phyloP scores from a whole-genome alignment of 768 basidiomycete genomes.

The Agrocybe chaxingu region DNA sequence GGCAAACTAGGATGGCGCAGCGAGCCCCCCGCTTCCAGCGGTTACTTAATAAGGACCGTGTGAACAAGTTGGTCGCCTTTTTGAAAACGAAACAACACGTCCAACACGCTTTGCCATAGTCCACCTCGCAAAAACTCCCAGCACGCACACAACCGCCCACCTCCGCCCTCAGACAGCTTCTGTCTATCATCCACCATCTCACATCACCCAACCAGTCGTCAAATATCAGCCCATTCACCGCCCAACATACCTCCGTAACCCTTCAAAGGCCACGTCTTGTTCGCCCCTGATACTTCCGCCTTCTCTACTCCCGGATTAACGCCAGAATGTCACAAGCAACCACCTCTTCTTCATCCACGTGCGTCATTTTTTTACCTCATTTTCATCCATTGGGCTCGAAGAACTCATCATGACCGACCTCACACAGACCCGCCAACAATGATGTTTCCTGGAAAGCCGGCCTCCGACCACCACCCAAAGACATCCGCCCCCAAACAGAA shows the following conservation, averaged over 20 bases:
- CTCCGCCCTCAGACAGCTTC: neutral
- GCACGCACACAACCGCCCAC: neutral
- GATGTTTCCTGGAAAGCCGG: conserved; percentile 67
- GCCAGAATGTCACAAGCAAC: conserved; percentile 22
- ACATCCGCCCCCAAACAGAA: conserved; percentile 92
- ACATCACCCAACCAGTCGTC: neutral
- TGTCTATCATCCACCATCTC: neutral
- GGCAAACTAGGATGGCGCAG: too few relatives aligned
- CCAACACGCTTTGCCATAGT: neutral
- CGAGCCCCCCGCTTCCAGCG: too few relatives aligned
- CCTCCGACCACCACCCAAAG: conserved; percentile 86
- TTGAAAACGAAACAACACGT: too few relatives aligned
- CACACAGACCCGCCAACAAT: conserved; percentile 29
- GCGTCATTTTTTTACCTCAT: conserved; percentile 11
- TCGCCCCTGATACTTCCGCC: conserved; percentile 2
- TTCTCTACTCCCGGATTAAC: conserved; percentile 3
- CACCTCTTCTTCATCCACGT: conserved; percentile 23
- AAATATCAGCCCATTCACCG: neutral
- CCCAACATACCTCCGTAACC: neutral
- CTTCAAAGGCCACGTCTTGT: conserved; percentile 12
- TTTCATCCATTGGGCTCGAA: neutral
- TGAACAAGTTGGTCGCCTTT: too few relatives aligned
- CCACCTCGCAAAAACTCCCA: neutral
- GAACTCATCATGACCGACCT: neutral
- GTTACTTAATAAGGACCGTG: too few relatives aligned